Conservation (phyloP, 2,329 filamentous ascomycete genomes). For the Trichoderma brevicompactum region DNA sequence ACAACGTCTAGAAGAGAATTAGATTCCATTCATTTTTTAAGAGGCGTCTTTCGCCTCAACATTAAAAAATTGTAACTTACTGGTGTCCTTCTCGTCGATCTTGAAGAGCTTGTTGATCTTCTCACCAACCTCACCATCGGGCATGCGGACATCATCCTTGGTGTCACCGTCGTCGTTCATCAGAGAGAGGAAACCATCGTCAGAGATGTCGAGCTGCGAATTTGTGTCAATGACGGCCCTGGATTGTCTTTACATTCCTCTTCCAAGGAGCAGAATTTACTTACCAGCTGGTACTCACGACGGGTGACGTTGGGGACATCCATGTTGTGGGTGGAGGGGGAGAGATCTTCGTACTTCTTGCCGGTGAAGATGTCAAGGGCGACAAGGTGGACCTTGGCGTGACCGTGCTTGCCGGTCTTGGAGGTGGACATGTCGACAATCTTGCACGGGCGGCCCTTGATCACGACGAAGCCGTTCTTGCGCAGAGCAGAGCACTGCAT, state of each 20-base stretch:
- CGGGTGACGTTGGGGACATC: slow-evolving; percentile 94
- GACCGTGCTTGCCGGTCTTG: slow-evolving; percentile 99
- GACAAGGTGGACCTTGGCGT: slow-evolving; percentile 99
- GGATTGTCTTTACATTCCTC: not conserved
- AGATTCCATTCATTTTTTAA: slow-evolving; percentile 27
- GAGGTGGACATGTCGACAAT: slow-evolving; percentile 99
- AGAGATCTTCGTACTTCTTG: slow-evolving; percentile 99
- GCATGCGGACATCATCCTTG: slow-evolving; percentile 95
- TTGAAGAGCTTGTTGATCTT: slow-evolving; percentile 83
- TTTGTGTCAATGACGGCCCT: not conserved
- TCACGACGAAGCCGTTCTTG: slow-evolving; percentile 98
- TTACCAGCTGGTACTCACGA: slow-evolving; percentile 91
- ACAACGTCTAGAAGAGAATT: slow-evolving; percentile 72
- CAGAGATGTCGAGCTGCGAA: slow-evolving; percentile 81
- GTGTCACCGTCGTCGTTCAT: slow-evolving; percentile 83
- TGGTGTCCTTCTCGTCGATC: slow-evolving; percentile 87
- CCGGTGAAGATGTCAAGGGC: slow-evolving; percentile 98
- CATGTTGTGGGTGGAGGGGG: slow-evolving; percentile 97
- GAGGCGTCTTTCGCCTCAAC: not conserved
- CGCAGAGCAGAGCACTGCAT: slow-evolving; percentile 99
- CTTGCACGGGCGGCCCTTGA: slow-evolving; percentile 99
- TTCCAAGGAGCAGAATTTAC: slow-evolving; percentile 45
- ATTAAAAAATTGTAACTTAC: slow-evolving; percentile 61
- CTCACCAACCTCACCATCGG: slow-evolving; percentile 85
- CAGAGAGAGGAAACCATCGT: slow-evolving; percentile 93